Conservation (phyloP, 2,329 filamentous ascomycete species). For the Sporothrix dimorphospora region DNA sequence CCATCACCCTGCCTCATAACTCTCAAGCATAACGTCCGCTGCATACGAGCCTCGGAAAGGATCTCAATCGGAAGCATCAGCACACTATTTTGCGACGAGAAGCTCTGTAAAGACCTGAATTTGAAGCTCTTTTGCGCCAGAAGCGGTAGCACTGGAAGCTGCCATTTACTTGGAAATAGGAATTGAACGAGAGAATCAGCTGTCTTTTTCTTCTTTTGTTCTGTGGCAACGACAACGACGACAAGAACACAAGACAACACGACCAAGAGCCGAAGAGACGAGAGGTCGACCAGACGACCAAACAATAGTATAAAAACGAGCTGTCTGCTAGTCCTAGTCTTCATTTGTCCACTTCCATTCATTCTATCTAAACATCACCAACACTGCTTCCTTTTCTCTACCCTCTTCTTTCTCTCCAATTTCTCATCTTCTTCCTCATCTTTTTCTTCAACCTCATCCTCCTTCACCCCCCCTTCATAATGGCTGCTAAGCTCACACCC, state of each 20-base stretch:
- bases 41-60: background rate
- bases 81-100: background rate
- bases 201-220: background rate
- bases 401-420: background rate
- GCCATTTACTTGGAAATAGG: background rate
- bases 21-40: background rate
- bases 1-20: background rate
- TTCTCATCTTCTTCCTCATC: background rate
- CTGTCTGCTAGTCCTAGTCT: background rate
- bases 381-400: background rate
- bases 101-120: background rate
- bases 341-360: background rate
- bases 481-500: conserved; percentile 63
- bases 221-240: background rate
- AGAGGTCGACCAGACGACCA: background rate
- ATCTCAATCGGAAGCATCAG: background rate
- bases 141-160: background rate
- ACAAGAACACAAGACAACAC: background rate
- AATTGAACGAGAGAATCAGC: background rate
- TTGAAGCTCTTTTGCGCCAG: background rate
- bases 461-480: conserved; percentile 12
- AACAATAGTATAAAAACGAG: background rate
- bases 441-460: background rate
- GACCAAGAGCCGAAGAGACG: background rate
- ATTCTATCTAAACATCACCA: background rate